phyloP scores from a whole-genome alignment of 371 early-diverging fungal genomes.

The Coemansia sp. region DNA sequence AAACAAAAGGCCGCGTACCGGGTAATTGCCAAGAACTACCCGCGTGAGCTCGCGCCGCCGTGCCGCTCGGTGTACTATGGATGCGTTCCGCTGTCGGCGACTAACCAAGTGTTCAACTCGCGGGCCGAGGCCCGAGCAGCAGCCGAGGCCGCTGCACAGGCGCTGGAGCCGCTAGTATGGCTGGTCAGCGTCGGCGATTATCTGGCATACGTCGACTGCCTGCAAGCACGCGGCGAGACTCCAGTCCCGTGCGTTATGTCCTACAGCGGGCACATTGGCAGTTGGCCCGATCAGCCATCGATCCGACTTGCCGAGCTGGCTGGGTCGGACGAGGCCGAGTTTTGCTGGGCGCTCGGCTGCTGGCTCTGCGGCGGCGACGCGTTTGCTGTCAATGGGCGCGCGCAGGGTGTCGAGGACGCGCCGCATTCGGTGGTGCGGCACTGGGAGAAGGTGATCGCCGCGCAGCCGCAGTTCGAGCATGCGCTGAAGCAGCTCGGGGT shows the following conservation, averaged over 20 bases:
- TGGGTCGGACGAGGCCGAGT: slow-evolving; percentile 6
- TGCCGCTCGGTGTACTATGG: slow-evolving; percentile 45
- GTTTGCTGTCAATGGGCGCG: not conserved
- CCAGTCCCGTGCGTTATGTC: slow-evolving; percentile 42
- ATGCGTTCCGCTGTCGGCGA: slow-evolving; percentile 24
- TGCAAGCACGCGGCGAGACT: slow-evolving; percentile 19
- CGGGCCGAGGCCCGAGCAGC: slow-evolving; percentile 25
- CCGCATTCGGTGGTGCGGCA: slow-evolving; percentile 33
- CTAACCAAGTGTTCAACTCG: slow-evolving; percentile 33
- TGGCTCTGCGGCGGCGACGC: slow-evolving; percentile 38
- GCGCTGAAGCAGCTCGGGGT: slow-evolving; percentile 12
- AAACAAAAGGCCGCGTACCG: slow-evolving; percentile 48
- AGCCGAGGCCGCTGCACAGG: slow-evolving; percentile 13
- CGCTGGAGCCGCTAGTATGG: slow-evolving; percentile 15
- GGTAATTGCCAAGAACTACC: slow-evolving; percentile 35
- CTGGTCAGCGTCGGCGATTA: slow-evolving; percentile 38
- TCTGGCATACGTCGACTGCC: slow-evolving; percentile 20
- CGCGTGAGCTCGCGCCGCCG: slow-evolving; percentile 27
- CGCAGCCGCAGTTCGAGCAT: slow-evolving; percentile 4
- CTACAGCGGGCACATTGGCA: slow-evolving; percentile 16
- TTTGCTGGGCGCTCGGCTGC: slow-evolving; percentile 45
- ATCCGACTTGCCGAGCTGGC: not conserved
- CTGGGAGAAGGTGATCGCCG: slow-evolving; percentile 11
- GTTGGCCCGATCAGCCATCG: slow-evolving; percentile 2
- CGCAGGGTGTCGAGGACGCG: not conserved